These are phyloP conservation scores for Bryoglossum gracile DNA, from an alignment of 495 filamentous ascomycete species.

Conservation along the genomic window DNA sequence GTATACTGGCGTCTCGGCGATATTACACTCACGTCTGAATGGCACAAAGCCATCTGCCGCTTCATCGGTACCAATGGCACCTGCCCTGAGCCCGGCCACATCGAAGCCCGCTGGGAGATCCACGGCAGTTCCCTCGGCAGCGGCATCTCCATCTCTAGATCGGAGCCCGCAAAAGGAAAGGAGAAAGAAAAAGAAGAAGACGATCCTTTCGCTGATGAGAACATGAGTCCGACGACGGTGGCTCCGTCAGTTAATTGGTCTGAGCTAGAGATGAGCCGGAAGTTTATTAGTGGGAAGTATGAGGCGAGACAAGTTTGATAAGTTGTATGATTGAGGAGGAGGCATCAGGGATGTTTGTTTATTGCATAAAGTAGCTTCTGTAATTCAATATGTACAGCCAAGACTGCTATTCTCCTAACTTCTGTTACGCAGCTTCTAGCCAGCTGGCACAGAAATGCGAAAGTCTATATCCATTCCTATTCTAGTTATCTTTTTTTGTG, in stretches of 20 bases:
- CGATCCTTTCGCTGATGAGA: conserved; percentile 27
- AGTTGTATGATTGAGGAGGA: neutral
- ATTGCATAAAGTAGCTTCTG: neutral
- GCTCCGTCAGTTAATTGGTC: conserved; percentile 55
- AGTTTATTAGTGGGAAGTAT: conserved; percentile 75
- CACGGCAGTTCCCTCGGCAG: conserved; percentile 12
- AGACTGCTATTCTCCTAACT: neutral
- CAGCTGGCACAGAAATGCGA: neutral
- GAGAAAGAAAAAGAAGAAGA: conserved; percentile 21
- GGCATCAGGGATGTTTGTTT: neutral
- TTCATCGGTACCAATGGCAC: conserved; percentile 66
- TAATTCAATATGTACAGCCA: conserved; percentile 7
- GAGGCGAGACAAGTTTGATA: conserved; percentile 30
- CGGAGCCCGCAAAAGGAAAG: conserved; percentile 23
- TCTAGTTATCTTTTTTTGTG: too few relatives aligned
- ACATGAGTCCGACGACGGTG: conserved; percentile 21
- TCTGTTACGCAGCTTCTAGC: neutral
- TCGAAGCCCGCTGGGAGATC: conserved; percentile 75
- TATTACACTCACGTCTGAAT: conserved; percentile 45
- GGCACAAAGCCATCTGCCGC: conserved; percentile 69
- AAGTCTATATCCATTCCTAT: neutral
- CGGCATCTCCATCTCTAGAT: conserved; percentile 17
- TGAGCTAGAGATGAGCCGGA: conserved; percentile 62
- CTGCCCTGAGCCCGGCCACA: conserved; percentile 64
- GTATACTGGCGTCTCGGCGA: conserved; percentile 89